Evolutionary conservation across 495 filamentous ascomycete species (phyloP).

Genomic region (Aspergillus sclerotioniger): DNA sequence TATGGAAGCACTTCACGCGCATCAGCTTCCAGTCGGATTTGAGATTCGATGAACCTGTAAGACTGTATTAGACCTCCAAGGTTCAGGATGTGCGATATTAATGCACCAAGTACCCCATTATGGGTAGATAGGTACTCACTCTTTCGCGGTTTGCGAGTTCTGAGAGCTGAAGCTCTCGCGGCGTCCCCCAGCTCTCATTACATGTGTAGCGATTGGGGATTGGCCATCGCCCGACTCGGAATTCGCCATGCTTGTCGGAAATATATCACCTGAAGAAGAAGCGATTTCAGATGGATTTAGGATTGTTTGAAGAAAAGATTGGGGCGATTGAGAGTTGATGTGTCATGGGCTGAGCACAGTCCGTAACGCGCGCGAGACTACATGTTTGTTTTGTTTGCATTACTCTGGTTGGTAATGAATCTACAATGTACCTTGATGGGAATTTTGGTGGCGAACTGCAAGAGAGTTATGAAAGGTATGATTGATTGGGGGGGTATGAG

Average conservation of each 20-base stretch:
- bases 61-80: not conserved
- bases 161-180: constrained; percentile 62
- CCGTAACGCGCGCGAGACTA: no score
- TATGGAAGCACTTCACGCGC: constrained; percentile 93
- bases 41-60: constrained; percentile 77
- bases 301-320: not conserved
- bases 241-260: constrained; percentile 8
- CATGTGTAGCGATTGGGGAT: constrained; percentile 10
- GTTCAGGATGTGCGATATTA: not conserved
- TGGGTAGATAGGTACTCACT: constrained; percentile 49
- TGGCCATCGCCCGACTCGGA: constrained; percentile 5
- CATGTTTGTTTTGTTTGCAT: no score
- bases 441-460: no score
- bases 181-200: constrained; percentile 21
- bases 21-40: constrained; percentile 89
- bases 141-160: constrained; percentile 81
- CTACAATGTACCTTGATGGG: no score
- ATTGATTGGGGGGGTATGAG: no score
- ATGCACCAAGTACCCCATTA: not conserved
- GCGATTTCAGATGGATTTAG: not conserved
- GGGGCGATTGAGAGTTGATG: not conserved
- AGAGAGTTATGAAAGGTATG: no score
- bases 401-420: no score
- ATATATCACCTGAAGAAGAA: not conserved
- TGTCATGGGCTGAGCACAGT: not conserved